Evolutionary conservation across 2,329 filamentous ascomycete genomes (phyloP).

Genomic region (Tolypocladium amazonense): DNA sequence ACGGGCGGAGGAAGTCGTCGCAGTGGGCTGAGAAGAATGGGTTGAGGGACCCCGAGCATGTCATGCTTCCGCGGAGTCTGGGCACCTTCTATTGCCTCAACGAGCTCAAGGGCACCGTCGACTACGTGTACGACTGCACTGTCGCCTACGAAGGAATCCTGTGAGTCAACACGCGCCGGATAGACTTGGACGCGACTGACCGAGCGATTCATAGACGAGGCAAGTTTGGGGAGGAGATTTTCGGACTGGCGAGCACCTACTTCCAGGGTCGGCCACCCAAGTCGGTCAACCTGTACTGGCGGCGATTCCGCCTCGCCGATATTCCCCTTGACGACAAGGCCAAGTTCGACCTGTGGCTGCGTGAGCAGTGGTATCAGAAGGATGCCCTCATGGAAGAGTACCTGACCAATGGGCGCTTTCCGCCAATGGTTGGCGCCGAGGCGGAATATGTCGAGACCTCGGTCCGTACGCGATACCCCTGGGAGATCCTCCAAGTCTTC

Average conservation of each 20-base stretch:
- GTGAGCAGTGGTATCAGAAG: constrained; percentile 84
- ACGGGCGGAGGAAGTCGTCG: constrained; percentile 59
- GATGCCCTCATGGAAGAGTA: constrained; percentile 82
- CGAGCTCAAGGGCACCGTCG: constrained; percentile 61
- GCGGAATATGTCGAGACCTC: constrained; percentile 45
- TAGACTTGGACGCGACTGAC: constrained; percentile 1
- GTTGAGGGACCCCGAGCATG: constrained; percentile 60
- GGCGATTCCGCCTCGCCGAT: constrained; percentile 67
- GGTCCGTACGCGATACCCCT: constrained; percentile 41
- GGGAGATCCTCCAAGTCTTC: constrained; percentile 46
- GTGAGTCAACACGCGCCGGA: constrained; percentile 41
- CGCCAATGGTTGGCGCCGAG: constrained; percentile 47
- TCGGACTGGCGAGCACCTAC: constrained; percentile 77
- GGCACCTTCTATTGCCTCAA: constrained; percentile 71
- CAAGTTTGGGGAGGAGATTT: constrained; percentile 82
- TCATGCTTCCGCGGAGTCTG: constrained; percentile 69
- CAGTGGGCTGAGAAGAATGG: constrained; percentile 69
- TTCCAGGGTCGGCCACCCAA: constrained; percentile 83
- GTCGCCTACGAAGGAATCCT: constrained; percentile 91
- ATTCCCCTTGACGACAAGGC: constrained; percentile 70
- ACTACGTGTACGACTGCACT: constrained; percentile 87
- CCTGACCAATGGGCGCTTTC: constrained; percentile 67
- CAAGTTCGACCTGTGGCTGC: constrained; percentile 75
- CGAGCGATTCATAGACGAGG: constrained; percentile 43
- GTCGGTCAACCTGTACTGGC: constrained; percentile 95